phyloP scores from a whole-genome alignment of 1,284 basidiomycete genomes.

The Porogramme epimiltina region DNA sequence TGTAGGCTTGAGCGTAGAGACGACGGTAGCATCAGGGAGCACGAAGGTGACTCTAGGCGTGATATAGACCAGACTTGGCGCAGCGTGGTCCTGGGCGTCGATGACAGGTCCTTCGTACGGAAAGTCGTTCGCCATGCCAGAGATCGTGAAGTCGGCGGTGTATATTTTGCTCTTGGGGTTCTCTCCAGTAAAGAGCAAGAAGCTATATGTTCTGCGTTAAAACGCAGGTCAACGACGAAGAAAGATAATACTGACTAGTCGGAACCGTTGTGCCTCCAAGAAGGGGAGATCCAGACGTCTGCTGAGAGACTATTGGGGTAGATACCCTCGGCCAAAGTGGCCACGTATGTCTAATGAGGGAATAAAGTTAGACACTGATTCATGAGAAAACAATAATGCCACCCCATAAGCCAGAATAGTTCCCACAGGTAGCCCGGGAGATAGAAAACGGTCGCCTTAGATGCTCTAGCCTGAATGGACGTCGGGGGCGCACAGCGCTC shows the following conservation, averaged over 20 bases:
- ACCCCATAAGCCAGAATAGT: too few species aligned
- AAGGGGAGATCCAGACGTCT: conserved; percentile 32
- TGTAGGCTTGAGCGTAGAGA: conserved; percentile 20
- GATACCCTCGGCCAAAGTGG: conserved; percentile 36
- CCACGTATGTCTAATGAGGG: conserved; percentile 32
- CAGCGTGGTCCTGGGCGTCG: conserved; percentile 7
- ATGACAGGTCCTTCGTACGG: conserved; percentile 32
- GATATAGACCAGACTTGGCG: conserved; percentile 16
- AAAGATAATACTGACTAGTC: conserved; percentile 31
- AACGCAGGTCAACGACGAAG: neutral
- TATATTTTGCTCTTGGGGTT: conserved; percentile 29
- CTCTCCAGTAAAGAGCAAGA: conserved; percentile 33
- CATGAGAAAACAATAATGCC: too few species aligned
- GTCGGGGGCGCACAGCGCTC: too few species aligned
- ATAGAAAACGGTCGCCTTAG: too few species aligned
- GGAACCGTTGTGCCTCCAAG: conserved; percentile 30
- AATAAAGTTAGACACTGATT: too few species aligned
- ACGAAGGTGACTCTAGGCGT: conserved; percentile 26
- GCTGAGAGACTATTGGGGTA: conserved; percentile 30
- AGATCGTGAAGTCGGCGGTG: conserved; percentile 44
- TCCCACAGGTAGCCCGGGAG: too few species aligned
- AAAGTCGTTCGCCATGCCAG: conserved; percentile 32
- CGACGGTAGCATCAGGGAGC: conserved; percentile 25
- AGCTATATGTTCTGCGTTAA: conserved; percentile 18
- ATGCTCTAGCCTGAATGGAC: too few species aligned